Evolutionary conservation across 768 basidiomycete genomes (phyloP), one percentile per base, ranked within the genome.

Genomic region (Holtermannia corniformis): DNA sequence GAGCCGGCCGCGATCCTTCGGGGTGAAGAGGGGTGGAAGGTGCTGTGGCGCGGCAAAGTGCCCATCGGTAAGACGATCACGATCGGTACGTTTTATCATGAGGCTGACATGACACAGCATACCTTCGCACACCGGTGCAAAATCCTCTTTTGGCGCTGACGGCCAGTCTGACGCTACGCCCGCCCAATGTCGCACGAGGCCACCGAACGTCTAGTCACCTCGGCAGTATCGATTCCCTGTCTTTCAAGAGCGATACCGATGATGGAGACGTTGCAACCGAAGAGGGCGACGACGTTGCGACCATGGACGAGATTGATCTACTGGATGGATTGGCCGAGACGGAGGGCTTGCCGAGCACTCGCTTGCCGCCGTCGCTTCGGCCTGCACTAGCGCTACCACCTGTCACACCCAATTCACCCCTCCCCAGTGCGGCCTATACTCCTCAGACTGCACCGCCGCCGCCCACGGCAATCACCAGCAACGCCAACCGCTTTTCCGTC

Each of bases 71-170:
- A 75, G 86, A 76, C 12, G 25, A 46, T n/a, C 10, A 45, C 49
- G 27, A 24, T 5, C n/a, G 40, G 21, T 37, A 43, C 19, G n/a
- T 40, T 44, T 46, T 11, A 20, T 24, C n/a, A 24, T 21, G 51
- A 5, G 49, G 25, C 22, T 41, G 23, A 28, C 42, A 22, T 27
- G 13, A n/a, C 41, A 20, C 58, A 91, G 88, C 85, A 0, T 91
- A 84, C 67, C 72, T 90, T 24, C 79, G 82, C 26, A 80, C 88
- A 14, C 76, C 78, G 27, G 79, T 84, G 45, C 62, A 75, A 2
- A 81, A 90, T 55, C 90, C 90, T 10, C 71, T 93, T 11, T 78
- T 95, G 23, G 89, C 85, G 62, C 72, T 95, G 24, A 95, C 90
- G 0, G 78, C 83, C 3, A 88, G 86, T 2, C 78, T 82, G n/a